Conservation (phyloP, 202 grass and related monocot genomes). For the Miscanthus sacchariflorus region DNA sequence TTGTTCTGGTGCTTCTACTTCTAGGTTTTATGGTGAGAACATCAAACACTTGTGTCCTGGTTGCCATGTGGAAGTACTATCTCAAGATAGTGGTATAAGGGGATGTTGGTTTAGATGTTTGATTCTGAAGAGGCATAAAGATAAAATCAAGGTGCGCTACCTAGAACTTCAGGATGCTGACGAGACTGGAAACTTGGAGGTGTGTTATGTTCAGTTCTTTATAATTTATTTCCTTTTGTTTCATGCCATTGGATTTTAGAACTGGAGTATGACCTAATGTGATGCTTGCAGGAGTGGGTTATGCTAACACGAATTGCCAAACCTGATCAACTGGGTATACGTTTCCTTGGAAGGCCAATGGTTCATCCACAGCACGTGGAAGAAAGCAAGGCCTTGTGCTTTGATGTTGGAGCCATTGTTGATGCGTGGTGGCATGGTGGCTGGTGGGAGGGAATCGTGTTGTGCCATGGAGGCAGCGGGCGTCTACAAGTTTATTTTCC, state of each 20-base stretch:
- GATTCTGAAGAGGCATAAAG: slow-evolving; percentile 70
- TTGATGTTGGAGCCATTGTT: slow-evolving; percentile 69
- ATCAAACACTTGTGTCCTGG: slow-evolving; percentile 61
- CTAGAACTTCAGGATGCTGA: slow-evolving; percentile 86
- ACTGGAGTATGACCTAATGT: slow-evolving; percentile 26
- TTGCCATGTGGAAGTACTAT: slow-evolving; percentile 73
- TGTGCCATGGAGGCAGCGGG: slow-evolving; percentile 46
- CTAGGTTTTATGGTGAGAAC: slow-evolving; percentile 44
- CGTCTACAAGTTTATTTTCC: slow-evolving; percentile 83
- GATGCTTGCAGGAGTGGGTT: slow-evolving; percentile 82
- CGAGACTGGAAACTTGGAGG: slow-evolving; percentile 77
- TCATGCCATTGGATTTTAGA: background rate
- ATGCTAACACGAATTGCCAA: slow-evolving; percentile 60
- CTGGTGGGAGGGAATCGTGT: slow-evolving; percentile 97
- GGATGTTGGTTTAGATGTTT: slow-evolving; percentile 96
- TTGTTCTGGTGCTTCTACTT: slow-evolving; percentile 24
- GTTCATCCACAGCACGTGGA: slow-evolving; percentile 61
- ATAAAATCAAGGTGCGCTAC: slow-evolving; percentile 87
- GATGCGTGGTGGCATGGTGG: slow-evolving; percentile 91
- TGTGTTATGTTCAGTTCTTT: slow-evolving; percentile 38
- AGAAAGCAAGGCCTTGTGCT: slow-evolving; percentile 19
- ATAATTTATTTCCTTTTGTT: background rate
- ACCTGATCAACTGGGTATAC: slow-evolving; percentile 67
- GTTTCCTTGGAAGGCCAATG: slow-evolving; percentile 61
- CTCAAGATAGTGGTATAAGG: slow-evolving; percentile 94